phyloP scores from a whole-genome alignment of 805 yeast genomes.

The Spathaspora sp. region DNA sequence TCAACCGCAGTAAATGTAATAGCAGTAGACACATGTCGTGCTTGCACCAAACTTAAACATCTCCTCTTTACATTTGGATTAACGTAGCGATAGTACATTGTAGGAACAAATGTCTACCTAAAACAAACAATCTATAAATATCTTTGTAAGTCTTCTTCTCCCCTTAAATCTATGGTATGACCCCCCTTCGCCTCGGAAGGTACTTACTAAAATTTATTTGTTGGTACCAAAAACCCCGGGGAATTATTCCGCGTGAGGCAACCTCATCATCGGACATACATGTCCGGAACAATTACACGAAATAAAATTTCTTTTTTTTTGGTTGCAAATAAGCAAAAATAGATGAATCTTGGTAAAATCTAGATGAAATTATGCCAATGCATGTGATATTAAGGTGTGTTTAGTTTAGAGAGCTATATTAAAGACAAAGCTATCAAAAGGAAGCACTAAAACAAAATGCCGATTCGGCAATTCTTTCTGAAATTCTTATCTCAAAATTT shows the following conservation, averaged over 20 bases:
- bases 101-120: background rate
- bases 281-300: background rate
- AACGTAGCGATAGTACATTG: background rate
- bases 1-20: conserved; percentile 28
- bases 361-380: no score
- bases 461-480: no score
- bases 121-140: background rate
- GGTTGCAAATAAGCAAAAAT: no score
- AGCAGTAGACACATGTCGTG: conserved; percentile 14
- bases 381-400: no score
- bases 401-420: no score
- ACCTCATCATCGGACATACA: background rate
- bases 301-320: no score
- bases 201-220: background rate
- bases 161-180: background rate
- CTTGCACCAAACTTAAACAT: background rate
- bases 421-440: no score
- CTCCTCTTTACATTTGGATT: background rate
- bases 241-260: background rate
- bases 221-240: background rate
- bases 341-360: no score
- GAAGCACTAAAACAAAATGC: no score
- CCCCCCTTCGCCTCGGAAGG: background rate
- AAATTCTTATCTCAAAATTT: no score
- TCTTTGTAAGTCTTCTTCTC: background rate